Evolutionary conservation across 2,329 filamentous ascomycete species (phyloP).

Genomic region (Trichoderma endophyticum): DNA sequence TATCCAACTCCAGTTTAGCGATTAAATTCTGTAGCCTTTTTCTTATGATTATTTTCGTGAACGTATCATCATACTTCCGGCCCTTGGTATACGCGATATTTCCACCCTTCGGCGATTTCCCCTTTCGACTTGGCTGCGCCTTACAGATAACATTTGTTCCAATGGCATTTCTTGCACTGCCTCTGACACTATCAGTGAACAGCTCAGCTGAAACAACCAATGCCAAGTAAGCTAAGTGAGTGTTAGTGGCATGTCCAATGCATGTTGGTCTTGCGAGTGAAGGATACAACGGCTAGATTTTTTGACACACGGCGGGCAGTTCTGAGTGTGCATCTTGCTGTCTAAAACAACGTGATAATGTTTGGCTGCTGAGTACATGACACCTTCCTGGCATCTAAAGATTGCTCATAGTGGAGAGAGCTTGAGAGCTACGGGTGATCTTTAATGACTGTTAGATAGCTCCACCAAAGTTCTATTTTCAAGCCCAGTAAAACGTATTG

Average conservation of each 20-base stretch:
- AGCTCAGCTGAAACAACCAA: background rate
- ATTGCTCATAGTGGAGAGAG: no score
- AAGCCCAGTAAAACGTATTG: background rate
- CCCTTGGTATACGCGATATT: background rate
- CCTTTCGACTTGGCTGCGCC: background rate
- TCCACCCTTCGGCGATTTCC: background rate
- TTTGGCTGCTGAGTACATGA: background rate
- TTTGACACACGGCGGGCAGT: rapidly evolving
- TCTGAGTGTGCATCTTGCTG: background rate
- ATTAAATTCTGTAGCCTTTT: no score
- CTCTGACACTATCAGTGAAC: background rate
- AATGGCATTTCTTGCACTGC: background rate
- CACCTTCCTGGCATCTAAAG: no score
- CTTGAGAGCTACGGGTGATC: background rate
- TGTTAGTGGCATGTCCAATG: background rate
- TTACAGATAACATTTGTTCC: background rate
- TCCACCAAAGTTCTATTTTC: background rate
- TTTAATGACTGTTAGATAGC: background rate
- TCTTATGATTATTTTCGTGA: no score
- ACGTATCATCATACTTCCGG: no score
- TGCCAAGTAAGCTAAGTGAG: background rate
- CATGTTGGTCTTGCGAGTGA: background rate
- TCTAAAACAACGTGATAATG: background rate
- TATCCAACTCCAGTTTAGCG: no score
- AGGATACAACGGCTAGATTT: background rate